Evolutionary conservation across 306 rosid genomes (phyloP), one percentile per base, ranked within the genome.

Genomic region (Pachyrhizus erosus): DNA sequence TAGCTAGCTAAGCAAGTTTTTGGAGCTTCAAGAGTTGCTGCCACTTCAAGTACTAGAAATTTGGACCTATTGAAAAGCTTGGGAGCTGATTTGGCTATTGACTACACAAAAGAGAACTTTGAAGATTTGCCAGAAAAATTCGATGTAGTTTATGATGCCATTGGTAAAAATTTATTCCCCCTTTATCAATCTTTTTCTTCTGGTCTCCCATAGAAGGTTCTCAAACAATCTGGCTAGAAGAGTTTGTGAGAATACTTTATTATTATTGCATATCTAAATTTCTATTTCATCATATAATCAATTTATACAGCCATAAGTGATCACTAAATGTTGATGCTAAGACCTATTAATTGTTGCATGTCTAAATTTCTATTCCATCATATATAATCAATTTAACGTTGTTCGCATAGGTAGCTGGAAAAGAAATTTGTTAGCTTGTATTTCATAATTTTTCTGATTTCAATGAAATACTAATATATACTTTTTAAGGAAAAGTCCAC

Each of bases 1-100:
- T 86, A 96, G 99, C 85, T 96, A 69, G 99, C 97, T 29, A 96
- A 92, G 83, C 92, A 96, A 72, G 98, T 96, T 13, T 93, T 92
- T 78, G 98, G 99, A 23, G 99, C 99, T 75, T 91, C 97, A 48
- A 89, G 87, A 89, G 90, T 96, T 17, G 97, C 92, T 14, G 98
- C 99, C 77, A 96, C 99, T 72, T 69, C 97, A 34, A 93, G 98
- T 91, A 90, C 94, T 14, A 88, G 92, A 73, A 84, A 96, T 40
- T 75, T 93, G 85, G 97, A 93, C 78, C 76, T 93, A 15, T 76
- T 93, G 88, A 93, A 96, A 87, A 93, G 93, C 84, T 77, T 93
- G 80, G 97, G 99, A 43, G 92, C 89, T 82, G 99, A 96, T 92
- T 85, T 92, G 84, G 93, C 93, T 31, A 91, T 96, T 49, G 99